Evolutionary conservation across 2,329 filamentous ascomycete species (phyloP).

Genomic region (Myriangium duriaei): DNA sequence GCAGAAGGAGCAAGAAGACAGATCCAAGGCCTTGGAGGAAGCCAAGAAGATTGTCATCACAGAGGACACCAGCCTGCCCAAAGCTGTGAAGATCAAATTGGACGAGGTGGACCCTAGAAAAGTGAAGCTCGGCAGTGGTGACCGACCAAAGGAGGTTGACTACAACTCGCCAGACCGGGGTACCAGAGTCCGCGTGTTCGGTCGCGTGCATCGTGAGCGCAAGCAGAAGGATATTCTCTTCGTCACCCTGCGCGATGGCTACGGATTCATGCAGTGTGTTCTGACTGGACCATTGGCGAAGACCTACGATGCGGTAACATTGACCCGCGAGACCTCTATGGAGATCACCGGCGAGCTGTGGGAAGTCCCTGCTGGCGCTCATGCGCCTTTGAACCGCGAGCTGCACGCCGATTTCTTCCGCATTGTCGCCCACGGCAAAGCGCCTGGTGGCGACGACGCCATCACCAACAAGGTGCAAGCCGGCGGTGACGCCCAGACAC

Average conservation of each 20-base stretch:
- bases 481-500: constrained; percentile 56
- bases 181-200: constrained; percentile 65
- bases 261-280: constrained; percentile 75
- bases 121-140: constrained; percentile 41
- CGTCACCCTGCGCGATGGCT: constrained; percentile 73
- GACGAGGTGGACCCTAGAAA: constrained; percentile 52
- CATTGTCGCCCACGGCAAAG: constrained; percentile 53
- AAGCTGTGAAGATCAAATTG: constrained; percentile 63
- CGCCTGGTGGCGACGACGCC: constrained; percentile 77
- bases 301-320: constrained; percentile 80
- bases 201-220: constrained; percentile 70
- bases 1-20: constrained; percentile 59
- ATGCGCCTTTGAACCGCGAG: constrained; percentile 74
- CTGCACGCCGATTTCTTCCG: constrained; percentile 83
- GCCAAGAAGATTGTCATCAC: constrained; percentile 63
- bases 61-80: constrained; percentile 61
- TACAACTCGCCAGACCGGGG: constrained; percentile 46
- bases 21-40: constrained; percentile 61
- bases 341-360: constrained; percentile 73
- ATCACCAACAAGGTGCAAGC: constrained; percentile 71
- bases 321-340: constrained; percentile 80
- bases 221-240: constrained; percentile 78
- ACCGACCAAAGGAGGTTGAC: constrained; percentile 38
- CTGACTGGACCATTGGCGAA: constrained; percentile 70
- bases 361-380: constrained; percentile 62